A percentile compares a stretch with the other conserved stretches of the same genome.
Evolutionary conservation across 2,329 filamentous ascomycete species (phyloP).

Genomic region (Aureobasidium subglaciale): DNA sequence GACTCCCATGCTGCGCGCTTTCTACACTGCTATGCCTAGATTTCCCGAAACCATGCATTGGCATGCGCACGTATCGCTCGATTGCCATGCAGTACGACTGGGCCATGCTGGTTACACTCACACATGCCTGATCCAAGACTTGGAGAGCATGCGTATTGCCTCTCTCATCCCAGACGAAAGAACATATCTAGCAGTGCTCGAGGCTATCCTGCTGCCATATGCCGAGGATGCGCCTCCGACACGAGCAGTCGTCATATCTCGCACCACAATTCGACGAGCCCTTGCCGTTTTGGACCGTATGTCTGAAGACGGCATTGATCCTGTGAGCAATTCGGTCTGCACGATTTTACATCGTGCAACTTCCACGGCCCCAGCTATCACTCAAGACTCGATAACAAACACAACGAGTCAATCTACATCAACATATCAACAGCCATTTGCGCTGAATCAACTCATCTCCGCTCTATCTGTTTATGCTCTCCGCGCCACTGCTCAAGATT

Average conservation of each 20-base stretch:
- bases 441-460: slow-evolving; percentile 38
- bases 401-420: slow-evolving; percentile 1
- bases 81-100: slow-evolving; percentile 31
- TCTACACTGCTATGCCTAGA: slow-evolving; percentile 29
- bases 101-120: slow-evolving; percentile 32
- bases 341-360: slow-evolving; percentile 29
- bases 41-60: slow-evolving; percentile 27
- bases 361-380: neutral
- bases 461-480: slow-evolving; percentile 10
- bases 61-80: slow-evolving; percentile 30
- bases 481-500: neutral
- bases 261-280: slow-evolving; percentile 25
- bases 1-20: slow-evolving; percentile 37
- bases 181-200: slow-evolving; percentile 31
- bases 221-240: no score
- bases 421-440: slow-evolving; percentile 24
- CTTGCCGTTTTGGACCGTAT: slow-evolving; percentile 37
- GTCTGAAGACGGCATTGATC: slow-evolving; percentile 33
- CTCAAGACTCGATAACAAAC: neutral
- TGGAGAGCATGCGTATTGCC: slow-evolving; percentile 30
- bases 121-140: slow-evolving; percentile 29
- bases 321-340: slow-evolving; percentile 43
- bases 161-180: slow-evolving; percentile 30
- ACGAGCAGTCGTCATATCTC: no score
- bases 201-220: slow-evolving; percentile 31